A percentile compares a stretch with the other conserved stretches of the same genome.
Conservation (phyloP, 768 basidiomycete species). For the Suillus ampliporus region DNA sequence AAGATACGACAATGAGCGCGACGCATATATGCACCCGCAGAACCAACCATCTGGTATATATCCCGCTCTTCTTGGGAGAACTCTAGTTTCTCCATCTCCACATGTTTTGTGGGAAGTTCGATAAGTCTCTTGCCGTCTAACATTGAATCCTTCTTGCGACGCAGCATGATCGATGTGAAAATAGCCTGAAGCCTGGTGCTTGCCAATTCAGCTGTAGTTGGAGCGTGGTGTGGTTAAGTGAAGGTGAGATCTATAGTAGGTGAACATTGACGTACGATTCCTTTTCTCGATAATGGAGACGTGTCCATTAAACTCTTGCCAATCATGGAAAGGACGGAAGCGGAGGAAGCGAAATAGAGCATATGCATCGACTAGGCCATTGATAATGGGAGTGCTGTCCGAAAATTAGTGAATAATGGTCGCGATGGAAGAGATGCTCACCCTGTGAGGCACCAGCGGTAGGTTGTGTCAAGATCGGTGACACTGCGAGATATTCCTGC, state of each 20-base stretch:
- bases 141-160: conserved; percentile 66
- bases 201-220: conserved; percentile 52
- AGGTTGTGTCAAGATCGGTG: conserved; percentile 53
- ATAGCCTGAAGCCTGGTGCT: conserved; percentile 64
- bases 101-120: conserved; percentile 61
- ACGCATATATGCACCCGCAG: not conserved
- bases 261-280: conserved; percentile 44
- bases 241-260: not conserved
- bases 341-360: conserved; percentile 46
- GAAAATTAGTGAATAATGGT: conserved; percentile 7
- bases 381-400: conserved; percentile 66
- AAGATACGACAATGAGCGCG: not conserved
- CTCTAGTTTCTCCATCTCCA: conserved; percentile 55
- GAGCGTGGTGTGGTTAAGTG: conserved; percentile 17
- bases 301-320: conserved; percentile 44
- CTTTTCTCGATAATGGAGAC: conserved; percentile 50
- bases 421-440: conserved; percentile 29
- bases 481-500: conserved; percentile 60
- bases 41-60: conserved; percentile 59
- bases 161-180: conserved; percentile 55
- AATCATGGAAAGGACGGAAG: conserved; percentile 47
- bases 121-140: conserved; percentile 74
- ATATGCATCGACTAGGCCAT: conserved; percentile 61
- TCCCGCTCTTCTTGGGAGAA: conserved; percentile 68
- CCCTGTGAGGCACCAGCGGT: conserved; percentile 76